phyloP scores from a whole-genome alignment of 805 yeast species.

The Isabelozyma pseudorhagii region DNA sequence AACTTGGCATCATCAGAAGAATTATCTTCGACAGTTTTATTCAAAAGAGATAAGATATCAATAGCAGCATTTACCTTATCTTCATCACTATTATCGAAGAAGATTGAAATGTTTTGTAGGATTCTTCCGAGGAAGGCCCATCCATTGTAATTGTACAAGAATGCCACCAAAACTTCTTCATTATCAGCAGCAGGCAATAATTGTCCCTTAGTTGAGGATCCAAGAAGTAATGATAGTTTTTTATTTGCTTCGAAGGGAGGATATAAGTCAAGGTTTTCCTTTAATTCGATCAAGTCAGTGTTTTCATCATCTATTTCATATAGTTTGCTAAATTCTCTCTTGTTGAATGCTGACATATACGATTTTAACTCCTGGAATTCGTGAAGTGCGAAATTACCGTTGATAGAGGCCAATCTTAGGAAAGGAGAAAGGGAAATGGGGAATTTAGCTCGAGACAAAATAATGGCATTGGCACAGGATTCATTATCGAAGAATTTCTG shows the following conservation, averaged over 20 bases:
- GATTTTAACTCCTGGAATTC: constrained; percentile 59
- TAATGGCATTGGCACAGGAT: constrained; percentile 41
- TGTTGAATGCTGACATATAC: constrained; percentile 51
- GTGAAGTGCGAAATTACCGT: constrained; percentile 63
- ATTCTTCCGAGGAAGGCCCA: constrained; percentile 85
- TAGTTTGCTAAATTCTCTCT: constrained; percentile 33
- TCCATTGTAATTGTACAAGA: constrained; percentile 74
- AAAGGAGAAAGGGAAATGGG: constrained; percentile 66
- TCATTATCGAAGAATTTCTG: constrained; percentile 45
- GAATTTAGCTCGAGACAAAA: constrained; percentile 66
- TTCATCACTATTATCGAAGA: constrained; percentile 31
- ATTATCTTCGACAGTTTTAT: constrained; percentile 42
- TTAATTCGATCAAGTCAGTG: constrained; percentile 50
- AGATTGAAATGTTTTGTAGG: constrained; percentile 56
- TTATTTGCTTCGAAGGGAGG: constrained; percentile 56
- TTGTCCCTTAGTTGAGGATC: constrained; percentile 64
- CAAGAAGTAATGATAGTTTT: constrained; percentile 43
- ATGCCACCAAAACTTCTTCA: constrained; percentile 50
- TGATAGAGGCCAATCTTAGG: constrained; percentile 56
- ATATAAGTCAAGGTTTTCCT: constrained; percentile 44
- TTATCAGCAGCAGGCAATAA: constrained; percentile 49
- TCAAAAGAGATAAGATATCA: constrained; percentile 50
- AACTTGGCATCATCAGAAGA: constrained; percentile 22
- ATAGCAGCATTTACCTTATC: constrained; percentile 40
- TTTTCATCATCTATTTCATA: constrained; percentile 51